Evolutionary conservation across 2,329 filamentous ascomycete genomes (phyloP).

Genomic region (Botrytis byssoidea): DNA sequence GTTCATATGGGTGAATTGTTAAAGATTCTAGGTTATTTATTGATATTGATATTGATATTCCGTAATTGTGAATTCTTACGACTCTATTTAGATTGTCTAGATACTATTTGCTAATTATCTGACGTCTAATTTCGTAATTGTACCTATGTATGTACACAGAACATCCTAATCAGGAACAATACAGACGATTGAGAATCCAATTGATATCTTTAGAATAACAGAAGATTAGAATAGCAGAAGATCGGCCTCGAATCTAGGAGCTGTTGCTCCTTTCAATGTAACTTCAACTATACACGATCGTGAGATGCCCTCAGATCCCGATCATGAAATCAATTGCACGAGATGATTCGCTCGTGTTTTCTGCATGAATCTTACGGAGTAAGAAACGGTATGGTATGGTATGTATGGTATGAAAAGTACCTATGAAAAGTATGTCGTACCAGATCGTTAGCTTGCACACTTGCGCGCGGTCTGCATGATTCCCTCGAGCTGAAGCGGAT

Average conservation of each 20-base stretch:
- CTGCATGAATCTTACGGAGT: too few relatives aligned
- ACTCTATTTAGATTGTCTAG: too few relatives aligned
- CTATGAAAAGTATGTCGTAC: neutral
- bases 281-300: neutral
- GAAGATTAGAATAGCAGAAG: neutral
- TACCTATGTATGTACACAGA: neutral
- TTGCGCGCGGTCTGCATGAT: neutral
- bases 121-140: neutral
- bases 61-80: neutral
- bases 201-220: neutral
- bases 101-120: too few relatives aligned
- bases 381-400: too few relatives aligned
- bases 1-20: too few relatives aligned
- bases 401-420: neutral
- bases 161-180: neutral
- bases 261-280: neutral
- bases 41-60: too few relatives aligned
- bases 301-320: neutral
- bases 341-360: neutral
- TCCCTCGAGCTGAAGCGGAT: neutral
- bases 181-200: too few relatives aligned
- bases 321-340: neutral
- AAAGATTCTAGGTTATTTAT: too few relatives aligned
- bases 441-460: neutral
- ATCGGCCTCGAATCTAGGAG: neutral